Evolutionary conservation across 768 basidiomycete genomes (phyloP).

Genomic region (Termitomyces sp.): DNA sequence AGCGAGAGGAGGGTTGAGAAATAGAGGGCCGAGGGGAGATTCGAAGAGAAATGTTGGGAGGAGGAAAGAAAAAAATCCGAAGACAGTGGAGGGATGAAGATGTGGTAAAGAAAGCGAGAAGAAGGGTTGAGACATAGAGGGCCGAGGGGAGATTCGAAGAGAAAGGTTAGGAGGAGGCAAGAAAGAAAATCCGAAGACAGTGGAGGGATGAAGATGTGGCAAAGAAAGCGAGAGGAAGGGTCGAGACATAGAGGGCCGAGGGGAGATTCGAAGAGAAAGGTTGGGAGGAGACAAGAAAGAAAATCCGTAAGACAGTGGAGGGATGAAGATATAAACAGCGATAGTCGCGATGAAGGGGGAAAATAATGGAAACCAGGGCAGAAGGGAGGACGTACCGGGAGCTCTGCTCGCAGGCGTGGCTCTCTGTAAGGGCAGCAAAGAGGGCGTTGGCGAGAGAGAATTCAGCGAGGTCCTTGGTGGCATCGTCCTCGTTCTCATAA

Average conservation of each 20-base stretch:
- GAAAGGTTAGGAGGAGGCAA: too few relatives aligned
- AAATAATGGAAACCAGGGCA: neutral
- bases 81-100: too few relatives aligned
- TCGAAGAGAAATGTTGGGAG: too few relatives aligned
- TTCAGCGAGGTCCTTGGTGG: conserved; percentile 89
- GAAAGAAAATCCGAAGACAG: too few relatives aligned
- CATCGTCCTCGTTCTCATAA: conserved; percentile 98
- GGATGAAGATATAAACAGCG: too few relatives aligned
- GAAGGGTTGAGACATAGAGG: neutral
- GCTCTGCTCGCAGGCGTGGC: conserved; percentile 92
- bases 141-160: too few relatives aligned
- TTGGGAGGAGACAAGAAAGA: too few relatives aligned
- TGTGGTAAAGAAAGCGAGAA: neutral
- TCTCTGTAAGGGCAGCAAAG: conserved; percentile 91
- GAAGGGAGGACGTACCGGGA: conserved; percentile 57
- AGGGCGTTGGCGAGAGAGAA: conserved; percentile 97
- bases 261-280: too few relatives aligned
- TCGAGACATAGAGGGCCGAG: neutral
- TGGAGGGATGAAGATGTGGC: too few relatives aligned
- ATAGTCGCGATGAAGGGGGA: neutral
- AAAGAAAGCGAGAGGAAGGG: neutral
- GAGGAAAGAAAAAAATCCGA: too few relatives aligned
- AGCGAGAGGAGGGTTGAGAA: neutral
- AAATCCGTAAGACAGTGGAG: too few relatives aligned
- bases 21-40: conserved; percentile 3